These are phyloP conservation scores for Backusella circina DNA, from an alignment of 192 early-diverging fungal species.

Conservation along the genomic window DNA sequence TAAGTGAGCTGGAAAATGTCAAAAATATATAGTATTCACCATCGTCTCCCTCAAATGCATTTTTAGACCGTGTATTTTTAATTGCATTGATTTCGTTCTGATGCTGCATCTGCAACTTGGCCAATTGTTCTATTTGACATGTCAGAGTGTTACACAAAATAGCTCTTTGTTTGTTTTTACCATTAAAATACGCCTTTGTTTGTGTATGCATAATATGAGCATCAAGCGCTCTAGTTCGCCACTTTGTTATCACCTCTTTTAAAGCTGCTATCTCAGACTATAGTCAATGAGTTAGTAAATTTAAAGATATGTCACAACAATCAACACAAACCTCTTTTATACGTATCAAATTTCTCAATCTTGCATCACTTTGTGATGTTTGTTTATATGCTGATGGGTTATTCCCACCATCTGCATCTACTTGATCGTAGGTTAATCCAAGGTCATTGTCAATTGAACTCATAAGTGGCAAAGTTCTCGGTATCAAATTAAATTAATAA, in stretches of 20 bases:
- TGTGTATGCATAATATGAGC: neutral
- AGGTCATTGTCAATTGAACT: neutral
- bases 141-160: neutral
- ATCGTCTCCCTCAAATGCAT: neutral
- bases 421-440: neutral
- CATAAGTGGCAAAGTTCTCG: neutral
- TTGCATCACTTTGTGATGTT: neutral
- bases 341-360: neutral
- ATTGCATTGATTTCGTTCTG: neutral
- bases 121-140: constrained; percentile 10
- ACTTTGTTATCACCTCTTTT: constrained; percentile 1
- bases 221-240: neutral
- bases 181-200: neutral
- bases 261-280: constrained; percentile 12
- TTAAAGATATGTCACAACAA: no score
- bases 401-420: neutral
- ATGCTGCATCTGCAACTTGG: neutral
- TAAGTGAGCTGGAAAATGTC: neutral
- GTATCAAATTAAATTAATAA: neutral
- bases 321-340: neutral
- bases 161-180: neutral
- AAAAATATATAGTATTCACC: neutral
- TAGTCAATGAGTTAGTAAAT: neutral
- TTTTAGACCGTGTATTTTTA: neutral
- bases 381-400: neutral